Percentiles rank a stretch among this genome's conserved stretches.
Conservation (phyloP, 805 yeast genomes). For the Metschnikowia anglica region DNA sequence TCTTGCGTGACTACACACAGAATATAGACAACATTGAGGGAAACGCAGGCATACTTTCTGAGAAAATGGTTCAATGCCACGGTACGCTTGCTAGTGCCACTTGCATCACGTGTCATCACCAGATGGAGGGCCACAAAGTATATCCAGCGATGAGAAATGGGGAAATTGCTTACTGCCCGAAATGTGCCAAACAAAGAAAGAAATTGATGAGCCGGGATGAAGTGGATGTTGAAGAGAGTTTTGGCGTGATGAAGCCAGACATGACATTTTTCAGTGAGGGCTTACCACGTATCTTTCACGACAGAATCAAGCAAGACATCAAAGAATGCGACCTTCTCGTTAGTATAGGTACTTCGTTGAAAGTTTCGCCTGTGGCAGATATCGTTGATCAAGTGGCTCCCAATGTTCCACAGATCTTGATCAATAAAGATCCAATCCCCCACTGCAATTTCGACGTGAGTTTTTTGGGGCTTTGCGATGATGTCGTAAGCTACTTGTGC, state of each 20-base stretch:
- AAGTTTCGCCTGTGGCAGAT: constrained; percentile 89
- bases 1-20: constrained; percentile 84
- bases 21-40: constrained; percentile 85
- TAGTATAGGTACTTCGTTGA: constrained; percentile 87
- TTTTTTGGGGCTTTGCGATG: constrained; percentile 80
- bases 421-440: constrained; percentile 71
- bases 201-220: constrained; percentile 27
- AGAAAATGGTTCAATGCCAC: constrained; percentile 81
- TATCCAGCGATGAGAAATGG: constrained; percentile 57
- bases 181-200: constrained; percentile 50
- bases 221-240: constrained; percentile 45
- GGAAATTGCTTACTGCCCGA: constrained; percentile 71
- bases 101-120: constrained; percentile 71
- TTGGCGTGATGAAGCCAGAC: constrained; percentile 88
- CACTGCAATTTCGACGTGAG: constrained; percentile 80
- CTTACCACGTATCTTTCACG: constrained; percentile 69
- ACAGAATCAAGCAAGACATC: constrained; percentile 56
- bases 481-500: constrained; percentile 63
- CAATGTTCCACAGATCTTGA: constrained; percentile 78
- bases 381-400: constrained; percentile 72
- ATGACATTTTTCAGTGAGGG: constrained; percentile 90
- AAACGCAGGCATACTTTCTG: constrained; percentile 69
- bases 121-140: constrained; percentile 63
- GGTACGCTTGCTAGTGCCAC: constrained; percentile 90
- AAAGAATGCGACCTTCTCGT: constrained; percentile 71